Evolutionary conservation across 148 eudicot genomes (phyloP), one percentile per base, ranked within the genome.

Genomic region (Camellia japonica): DNA sequence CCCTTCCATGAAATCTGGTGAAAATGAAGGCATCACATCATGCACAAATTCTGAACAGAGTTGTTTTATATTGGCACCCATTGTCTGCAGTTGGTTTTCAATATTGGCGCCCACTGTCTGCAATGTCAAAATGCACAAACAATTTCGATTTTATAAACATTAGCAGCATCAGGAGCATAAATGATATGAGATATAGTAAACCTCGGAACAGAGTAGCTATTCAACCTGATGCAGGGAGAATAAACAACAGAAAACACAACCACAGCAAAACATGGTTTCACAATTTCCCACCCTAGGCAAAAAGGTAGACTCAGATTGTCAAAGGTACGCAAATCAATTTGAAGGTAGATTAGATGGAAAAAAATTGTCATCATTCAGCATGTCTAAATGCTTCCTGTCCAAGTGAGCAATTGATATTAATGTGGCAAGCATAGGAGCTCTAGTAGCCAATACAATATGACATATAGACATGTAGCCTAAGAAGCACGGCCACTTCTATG

Each of bases 101-200:
- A 77, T 77, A 56, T 71, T 61, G 46, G 70, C 47, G 23, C 82
- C 68, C 62, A 79, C 71, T 46, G 82, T 62, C 77, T 44, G 82
- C 58, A 71, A 79, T 80, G 77, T 72, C 42, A 70, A 80, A 9
- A 44, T 18, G 70, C 44, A 42, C 16, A 38, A 62, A 60, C 46
- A 79, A 71, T 16, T 56, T n/a, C 23, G 20, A 10, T 9, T 2
- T 60, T 43, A 30, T 41, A 79, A 7, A 13, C 68, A 42, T 65
- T 16, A 65, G 8, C 19, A 56, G 19, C 14, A 19, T 70, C 55
- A 38, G 41, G 68, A 70, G 75, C 58, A 51, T 46, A 46, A 51
- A 44, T 61, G 42, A 46, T 61, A 55, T n/a, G 38, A 49, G 3
- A 20, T 71, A 67, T 18, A 18, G 46, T 12, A 56, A 56, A 56